phyloP scores from a whole-genome alignment of 192 early-diverging fungal species.

The Tieghemiomyces parasiticus region DNA sequence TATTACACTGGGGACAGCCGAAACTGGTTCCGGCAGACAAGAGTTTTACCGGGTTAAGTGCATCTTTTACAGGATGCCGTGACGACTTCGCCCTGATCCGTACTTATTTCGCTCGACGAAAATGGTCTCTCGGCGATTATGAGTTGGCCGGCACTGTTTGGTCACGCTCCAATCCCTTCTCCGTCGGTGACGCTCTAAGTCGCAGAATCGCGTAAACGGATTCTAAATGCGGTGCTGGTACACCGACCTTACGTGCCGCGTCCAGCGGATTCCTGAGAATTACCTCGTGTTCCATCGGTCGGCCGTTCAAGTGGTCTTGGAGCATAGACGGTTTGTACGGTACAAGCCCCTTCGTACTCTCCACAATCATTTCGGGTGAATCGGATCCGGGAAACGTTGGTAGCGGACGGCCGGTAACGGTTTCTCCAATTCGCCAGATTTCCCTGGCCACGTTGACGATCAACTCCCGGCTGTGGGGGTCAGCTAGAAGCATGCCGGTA shows the following conservation, averaged over 20 bases:
- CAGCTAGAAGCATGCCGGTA: slow-evolving; percentile 33
- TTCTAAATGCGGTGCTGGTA: slow-evolving; percentile 27
- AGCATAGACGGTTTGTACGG: slow-evolving; percentile 40
- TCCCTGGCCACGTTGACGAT: slow-evolving; percentile 33
- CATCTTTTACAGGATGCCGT: no score
- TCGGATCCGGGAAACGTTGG: slow-evolving; percentile 13
- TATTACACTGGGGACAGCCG: no score
- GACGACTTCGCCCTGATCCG: no score
- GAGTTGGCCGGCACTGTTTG: no score
- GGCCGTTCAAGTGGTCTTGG: slow-evolving; percentile 30
- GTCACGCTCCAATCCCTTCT: no score
- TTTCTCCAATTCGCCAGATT: slow-evolving; percentile 34
- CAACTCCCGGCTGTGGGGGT: slow-evolving; percentile 27
- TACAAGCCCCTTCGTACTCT: slow-evolving; percentile 11
- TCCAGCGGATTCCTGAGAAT: slow-evolving; percentile 33
- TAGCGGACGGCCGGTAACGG: slow-evolving; percentile 22
- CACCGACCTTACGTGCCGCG: slow-evolving; percentile 21
- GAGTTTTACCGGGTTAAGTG: no score
- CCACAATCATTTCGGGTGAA: slow-evolving; percentile 20
- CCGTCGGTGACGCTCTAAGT: no score
- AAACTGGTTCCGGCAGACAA: no score
- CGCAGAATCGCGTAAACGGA: slow-evolving; percentile 34
- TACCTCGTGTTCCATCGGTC: slow-evolving; percentile 39
- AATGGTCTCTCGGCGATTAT: no score
- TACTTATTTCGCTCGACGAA: no score